Percentiles rank a stretch among this genome's conserved stretches.
phyloP scores from a whole-genome alignment of 768 basidiomycete genomes.

The Podaxis sp. region DNA sequence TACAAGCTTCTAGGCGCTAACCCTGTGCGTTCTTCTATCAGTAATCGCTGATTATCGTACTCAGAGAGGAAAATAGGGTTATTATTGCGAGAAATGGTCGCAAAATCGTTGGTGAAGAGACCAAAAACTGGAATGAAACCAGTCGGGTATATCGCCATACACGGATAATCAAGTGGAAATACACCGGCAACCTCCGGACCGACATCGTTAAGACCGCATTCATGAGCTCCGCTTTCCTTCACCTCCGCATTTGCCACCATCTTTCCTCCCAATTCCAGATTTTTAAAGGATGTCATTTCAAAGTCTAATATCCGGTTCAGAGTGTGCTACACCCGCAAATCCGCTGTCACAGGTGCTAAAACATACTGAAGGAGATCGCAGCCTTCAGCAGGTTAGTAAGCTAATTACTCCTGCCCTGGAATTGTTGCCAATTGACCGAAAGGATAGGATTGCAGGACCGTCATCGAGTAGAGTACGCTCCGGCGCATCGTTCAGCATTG shows the following conservation, averaged over 20 bases:
- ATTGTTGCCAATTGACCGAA: constrained; percentile 13
- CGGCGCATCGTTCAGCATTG: neutral
- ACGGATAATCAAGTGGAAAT: constrained; percentile 19
- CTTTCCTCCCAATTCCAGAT: constrained; percentile 2
- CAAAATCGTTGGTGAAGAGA: too few relatives aligned
- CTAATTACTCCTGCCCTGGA: neutral
- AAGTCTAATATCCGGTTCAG: constrained; percentile 82
- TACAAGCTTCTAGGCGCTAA: neutral
- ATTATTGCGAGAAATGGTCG: too few relatives aligned
- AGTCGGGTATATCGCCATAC: neutral
- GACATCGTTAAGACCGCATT: constrained; percentile 24
- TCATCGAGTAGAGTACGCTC: constrained; percentile 65
- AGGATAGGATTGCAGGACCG: constrained; percentile 77
- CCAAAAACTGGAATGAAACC: neutral
- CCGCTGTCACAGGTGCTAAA: constrained; percentile 89
- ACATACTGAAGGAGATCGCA: constrained; percentile 85
- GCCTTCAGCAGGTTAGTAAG: constrained; percentile 73
- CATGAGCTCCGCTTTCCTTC: neutral
- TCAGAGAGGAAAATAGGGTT: neutral
- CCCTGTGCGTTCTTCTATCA: neutral
- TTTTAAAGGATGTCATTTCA: constrained; percentile 62
- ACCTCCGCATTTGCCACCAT: constrained; percentile 13
- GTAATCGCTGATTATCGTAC: neutral
- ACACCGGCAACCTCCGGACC: constrained; percentile 29
- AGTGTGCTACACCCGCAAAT: constrained; percentile 83